Conservation (phyloP, 2,329 filamentous ascomycete genomes). For the Colletotrichum lini region DNA sequence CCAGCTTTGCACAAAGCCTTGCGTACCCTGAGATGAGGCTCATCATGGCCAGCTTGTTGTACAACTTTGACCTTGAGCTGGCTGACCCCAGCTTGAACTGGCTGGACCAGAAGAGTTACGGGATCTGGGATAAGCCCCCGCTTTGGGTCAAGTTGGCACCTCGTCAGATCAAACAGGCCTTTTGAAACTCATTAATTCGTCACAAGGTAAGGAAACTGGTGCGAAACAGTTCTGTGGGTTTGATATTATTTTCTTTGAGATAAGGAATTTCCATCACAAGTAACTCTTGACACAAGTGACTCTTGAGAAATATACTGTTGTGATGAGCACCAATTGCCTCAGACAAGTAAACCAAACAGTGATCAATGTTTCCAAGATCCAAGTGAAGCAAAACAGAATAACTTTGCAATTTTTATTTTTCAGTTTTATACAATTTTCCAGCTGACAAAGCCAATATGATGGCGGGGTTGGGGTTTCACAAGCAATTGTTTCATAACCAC, state of each 20-base stretch:
- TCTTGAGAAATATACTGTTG: too few species aligned
- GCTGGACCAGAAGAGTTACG: conserved; percentile 47
- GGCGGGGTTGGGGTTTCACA: too few species aligned
- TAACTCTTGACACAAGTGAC: too few species aligned
- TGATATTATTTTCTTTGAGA: background rate
- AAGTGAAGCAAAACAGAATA: too few species aligned
- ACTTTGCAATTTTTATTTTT: too few species aligned
- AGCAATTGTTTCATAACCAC: background rate
- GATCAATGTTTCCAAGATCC: too few species aligned
- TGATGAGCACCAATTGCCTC: too few species aligned
- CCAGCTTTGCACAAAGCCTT: conserved; percentile 46
- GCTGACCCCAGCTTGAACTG: conserved; percentile 52
- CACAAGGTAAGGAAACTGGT: background rate
- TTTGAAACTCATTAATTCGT: background rate
- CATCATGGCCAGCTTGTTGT: conserved; percentile 60
- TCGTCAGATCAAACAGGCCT: background rate
- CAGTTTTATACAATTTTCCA: too few species aligned
- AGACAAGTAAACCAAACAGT: too few species aligned
- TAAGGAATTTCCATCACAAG: background rate
- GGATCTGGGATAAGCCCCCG: conserved; percentile 39
- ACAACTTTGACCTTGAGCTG: conserved; percentile 61
- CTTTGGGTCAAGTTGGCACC: conserved; percentile 32
- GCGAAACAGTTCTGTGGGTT: background rate
- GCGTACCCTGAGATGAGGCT: conserved; percentile 65
- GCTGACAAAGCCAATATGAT: background rate